A percentile compares a stretch with the other conserved stretches of the same genome.
Evolutionary conservation across 1,139 yeast species (phyloP).

Genomic region (Taphrina flavorubra): DNA sequence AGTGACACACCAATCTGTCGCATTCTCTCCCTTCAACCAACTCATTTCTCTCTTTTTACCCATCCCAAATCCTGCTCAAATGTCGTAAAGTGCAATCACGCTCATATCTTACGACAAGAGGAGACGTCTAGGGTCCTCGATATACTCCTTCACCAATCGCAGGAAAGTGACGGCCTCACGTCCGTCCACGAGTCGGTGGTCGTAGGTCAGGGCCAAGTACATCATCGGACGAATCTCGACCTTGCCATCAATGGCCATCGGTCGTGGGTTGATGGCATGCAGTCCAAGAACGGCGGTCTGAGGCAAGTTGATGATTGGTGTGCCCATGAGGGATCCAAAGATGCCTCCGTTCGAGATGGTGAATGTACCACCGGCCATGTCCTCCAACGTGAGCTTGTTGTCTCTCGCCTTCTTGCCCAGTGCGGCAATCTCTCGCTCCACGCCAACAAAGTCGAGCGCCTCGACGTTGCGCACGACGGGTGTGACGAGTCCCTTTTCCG

Average conservation of each 20-base stretch:
- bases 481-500: conserved; percentile 98
- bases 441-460: conserved; percentile 82
- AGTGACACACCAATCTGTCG: too few relatives aligned
- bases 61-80: too few relatives aligned
- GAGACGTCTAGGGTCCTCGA: conserved; percentile 77
- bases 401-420: conserved; percentile 96
- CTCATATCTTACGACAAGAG: conserved; percentile 1
- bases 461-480: conserved; percentile 98
- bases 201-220: conserved; percentile 98
- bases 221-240: conserved; percentile 98
- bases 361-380: conserved; percentile 99
- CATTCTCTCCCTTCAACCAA: too few relatives aligned
- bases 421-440: conserved; percentile 81
- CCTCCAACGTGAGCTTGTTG: conserved; percentile 94
- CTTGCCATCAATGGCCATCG: conserved; percentile 95
- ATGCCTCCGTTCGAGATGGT: conserved; percentile 99
- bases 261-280: conserved; percentile 97
- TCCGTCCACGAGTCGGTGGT: conserved; percentile 97
- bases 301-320: conserved; percentile 98
- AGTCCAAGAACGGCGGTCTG: conserved; percentile 98
- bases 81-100: too few relatives aligned
- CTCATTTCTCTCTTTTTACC: too few relatives aligned
- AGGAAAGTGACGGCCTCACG: conserved; percentile 98
- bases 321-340: conserved; percentile 86
- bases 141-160: conserved; percentile 92